phyloP scores from a whole-genome alignment of 352 stramenopile species.

The Paralagenidium karlingii region DNA sequence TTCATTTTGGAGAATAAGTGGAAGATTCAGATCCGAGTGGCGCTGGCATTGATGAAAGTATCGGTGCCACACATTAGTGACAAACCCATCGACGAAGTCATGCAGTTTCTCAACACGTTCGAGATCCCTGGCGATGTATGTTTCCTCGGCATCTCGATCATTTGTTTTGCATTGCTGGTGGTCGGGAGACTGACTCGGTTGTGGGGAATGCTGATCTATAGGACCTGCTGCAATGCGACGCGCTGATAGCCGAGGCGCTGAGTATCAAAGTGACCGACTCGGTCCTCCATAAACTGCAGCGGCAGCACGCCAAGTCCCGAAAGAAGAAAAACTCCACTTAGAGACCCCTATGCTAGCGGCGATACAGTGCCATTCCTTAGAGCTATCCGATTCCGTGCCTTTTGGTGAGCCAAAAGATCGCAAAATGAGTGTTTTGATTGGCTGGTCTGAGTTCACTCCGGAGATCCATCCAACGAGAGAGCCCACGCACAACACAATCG shows the following conservation, averaged over 20 bases:
- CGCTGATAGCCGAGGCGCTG: conserved; percentile 32
- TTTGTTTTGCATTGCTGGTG: background rate
- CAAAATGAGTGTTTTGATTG: no score
- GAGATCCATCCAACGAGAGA: no score
- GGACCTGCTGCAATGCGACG: conserved; percentile 32
- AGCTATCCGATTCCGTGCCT: no score
- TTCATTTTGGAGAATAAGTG: conserved; percentile 77
- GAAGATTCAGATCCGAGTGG: conserved; percentile 74
- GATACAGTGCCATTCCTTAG: no score
- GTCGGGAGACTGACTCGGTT: background rate
- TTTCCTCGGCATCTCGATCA: conserved; percentile 1
- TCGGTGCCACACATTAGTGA: conserved; percentile 43
- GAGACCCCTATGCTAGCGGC: no score
- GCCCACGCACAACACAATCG: no score
- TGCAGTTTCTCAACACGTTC: conserved; percentile 83
- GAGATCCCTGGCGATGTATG: no score
- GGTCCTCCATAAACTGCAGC: conserved; percentile 58
- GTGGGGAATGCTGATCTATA: conserved; percentile 16
- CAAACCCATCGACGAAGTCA: conserved; percentile 71
- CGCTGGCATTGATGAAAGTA: conserved; percentile 53
- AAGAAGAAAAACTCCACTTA: no score
- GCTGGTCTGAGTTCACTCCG: no score
- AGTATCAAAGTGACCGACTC: conserved; percentile 68
- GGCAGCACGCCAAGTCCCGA: no score
- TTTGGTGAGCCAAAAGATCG: no score